A percentile compares a stretch with the other conserved stretches of the same genome.
Evolutionary conservation across 345 rosid genomes (phyloP).

Genomic region (Pugionium dolabratum): DNA sequence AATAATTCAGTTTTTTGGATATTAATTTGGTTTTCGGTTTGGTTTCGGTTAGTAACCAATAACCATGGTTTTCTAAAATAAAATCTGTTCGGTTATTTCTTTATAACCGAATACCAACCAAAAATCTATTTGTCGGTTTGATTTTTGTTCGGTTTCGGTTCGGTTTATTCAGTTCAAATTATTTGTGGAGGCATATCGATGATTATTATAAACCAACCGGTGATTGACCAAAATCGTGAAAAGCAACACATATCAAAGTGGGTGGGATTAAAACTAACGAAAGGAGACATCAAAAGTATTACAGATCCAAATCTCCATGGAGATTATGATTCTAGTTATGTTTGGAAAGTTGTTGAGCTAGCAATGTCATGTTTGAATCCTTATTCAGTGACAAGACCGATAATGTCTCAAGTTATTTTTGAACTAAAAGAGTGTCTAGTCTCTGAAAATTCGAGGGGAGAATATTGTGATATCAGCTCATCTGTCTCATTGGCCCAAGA

Average conservation of each 20-base stretch:
- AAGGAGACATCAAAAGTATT: conserved; percentile 44
- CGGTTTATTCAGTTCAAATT: too few relatives aligned
- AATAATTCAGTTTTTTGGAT: too few relatives aligned
- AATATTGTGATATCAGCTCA: not conserved
- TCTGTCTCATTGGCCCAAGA: too few relatives aligned
- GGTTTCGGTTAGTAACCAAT: too few relatives aligned
- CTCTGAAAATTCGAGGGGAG: conserved; percentile 14
- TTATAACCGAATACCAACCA: too few relatives aligned
- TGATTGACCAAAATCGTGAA: conserved; percentile 29
- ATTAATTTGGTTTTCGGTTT: too few relatives aligned
- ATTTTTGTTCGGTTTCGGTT: too few relatives aligned
- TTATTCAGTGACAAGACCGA: conserved; percentile 41
- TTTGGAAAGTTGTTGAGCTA: conserved; percentile 49
- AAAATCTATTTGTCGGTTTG: too few relatives aligned
- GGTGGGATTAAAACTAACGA: conserved; percentile 36
- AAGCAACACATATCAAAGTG: conserved; percentile 40
- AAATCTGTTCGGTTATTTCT: too few relatives aligned
- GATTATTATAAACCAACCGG: conserved; percentile 47
- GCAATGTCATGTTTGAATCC: conserved; percentile 47
- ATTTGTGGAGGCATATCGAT: too few relatives aligned
- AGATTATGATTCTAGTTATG: conserved; percentile 40
- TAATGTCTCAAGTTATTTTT: conserved; percentile 43
- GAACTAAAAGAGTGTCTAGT: conserved; percentile 41
- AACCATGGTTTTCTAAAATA: too few relatives aligned
- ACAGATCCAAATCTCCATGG: conserved; percentile 49